These are phyloP conservation scores for Penicillium manginii DNA, from an alignment of 495 filamentous ascomycete species.

Conservation along the genomic window DNA sequence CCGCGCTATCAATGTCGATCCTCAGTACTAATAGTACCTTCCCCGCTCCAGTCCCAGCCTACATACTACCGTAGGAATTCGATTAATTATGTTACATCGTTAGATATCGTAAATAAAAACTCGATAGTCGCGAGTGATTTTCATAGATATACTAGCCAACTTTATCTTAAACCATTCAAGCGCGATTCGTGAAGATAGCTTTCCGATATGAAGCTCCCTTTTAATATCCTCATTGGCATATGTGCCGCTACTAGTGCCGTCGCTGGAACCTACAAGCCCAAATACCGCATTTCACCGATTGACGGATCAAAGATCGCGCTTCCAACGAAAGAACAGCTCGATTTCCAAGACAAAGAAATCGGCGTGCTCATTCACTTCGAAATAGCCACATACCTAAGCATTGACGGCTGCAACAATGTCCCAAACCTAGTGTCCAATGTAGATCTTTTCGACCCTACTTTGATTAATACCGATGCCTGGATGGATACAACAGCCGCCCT, in stretches of 20 bases:
- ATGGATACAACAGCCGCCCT: slow-evolving; percentile 14
- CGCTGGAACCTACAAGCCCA: slow-evolving; percentile 10
- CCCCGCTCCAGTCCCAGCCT: background rate
- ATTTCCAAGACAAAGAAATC: slow-evolving; percentile 17
- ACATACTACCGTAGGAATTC: slow-evolving; percentile 56
- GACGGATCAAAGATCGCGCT: slow-evolving; percentile 17
- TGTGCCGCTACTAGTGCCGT: slow-evolving; percentile 1
- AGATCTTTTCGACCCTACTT: slow-evolving; percentile 9
- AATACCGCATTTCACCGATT: slow-evolving; percentile 14
- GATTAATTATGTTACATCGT: slow-evolving; percentile 23
- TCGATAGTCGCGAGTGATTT: background rate
- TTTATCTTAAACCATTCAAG: background rate
- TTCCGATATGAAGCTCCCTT: background rate
- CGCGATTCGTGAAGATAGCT: background rate
- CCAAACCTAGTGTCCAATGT: slow-evolving; percentile 11
- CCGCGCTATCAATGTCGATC: slow-evolving; percentile 1
- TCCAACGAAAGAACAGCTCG: slow-evolving; percentile 18
- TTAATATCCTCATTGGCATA: slow-evolving; percentile 1
- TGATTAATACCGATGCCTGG: slow-evolving; percentile 12
- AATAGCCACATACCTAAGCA: slow-evolving; percentile 14
- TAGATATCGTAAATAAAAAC: background rate
- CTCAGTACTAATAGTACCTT: background rate
- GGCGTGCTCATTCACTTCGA: slow-evolving; percentile 16
- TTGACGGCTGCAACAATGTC: slow-evolving; percentile 17
- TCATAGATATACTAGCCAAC: background rate